Percentiles rank a stretch among this genome's conserved stretches.
These are phyloP conservation scores for Naumovozyma baii DNA, from an alignment of 805 yeast genomes.

Conservation along the genomic window DNA sequence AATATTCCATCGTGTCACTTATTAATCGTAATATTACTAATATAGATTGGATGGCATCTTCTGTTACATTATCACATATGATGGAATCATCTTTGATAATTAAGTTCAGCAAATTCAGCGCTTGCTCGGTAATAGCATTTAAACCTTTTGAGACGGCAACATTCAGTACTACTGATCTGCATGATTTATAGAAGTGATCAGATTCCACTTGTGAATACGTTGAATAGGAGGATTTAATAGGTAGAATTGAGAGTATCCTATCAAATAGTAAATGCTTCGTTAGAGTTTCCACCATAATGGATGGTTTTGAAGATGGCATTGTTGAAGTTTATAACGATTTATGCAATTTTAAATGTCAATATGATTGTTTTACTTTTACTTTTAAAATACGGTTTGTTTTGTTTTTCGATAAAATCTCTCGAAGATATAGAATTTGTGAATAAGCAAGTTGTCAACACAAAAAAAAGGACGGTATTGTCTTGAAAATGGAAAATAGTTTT, in stretches of 20 bases:
- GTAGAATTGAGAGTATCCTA: slow-evolving; percentile 13
- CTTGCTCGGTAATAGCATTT: slow-evolving; percentile 10
- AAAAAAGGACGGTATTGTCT: too few species aligned
- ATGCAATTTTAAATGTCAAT: too few species aligned
- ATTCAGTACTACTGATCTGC: slow-evolving; percentile 18
- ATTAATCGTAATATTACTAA: slow-evolving; percentile 32
- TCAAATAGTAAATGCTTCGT: slow-evolving; percentile 12
- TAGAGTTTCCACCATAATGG: slow-evolving; percentile 2
- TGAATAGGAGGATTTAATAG: slow-evolving; percentile 7
- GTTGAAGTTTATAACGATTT: too few species aligned
- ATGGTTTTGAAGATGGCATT: background rate
- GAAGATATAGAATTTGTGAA: too few species aligned
- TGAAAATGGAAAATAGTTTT: too few species aligned
- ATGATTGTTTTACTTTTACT: too few species aligned
- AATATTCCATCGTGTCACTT: slow-evolving; percentile 30
- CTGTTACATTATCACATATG: slow-evolving; percentile 2
- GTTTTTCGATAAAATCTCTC: too few species aligned
- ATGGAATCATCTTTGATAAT: slow-evolving; percentile 6
- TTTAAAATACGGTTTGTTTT: too few species aligned
- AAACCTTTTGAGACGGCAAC: slow-evolving; percentile 14
- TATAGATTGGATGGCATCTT: slow-evolving; percentile 23
- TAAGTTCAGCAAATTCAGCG: slow-evolving; percentile 5
- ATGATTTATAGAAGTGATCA: slow-evolving; percentile 13
- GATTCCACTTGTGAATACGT: slow-evolving; percentile 14
- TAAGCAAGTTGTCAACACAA: too few species aligned